These are phyloP conservation scores for Cudoniella acicularis DNA, from an alignment of 495 filamentous ascomycete genomes.

Conservation along the genomic window DNA sequence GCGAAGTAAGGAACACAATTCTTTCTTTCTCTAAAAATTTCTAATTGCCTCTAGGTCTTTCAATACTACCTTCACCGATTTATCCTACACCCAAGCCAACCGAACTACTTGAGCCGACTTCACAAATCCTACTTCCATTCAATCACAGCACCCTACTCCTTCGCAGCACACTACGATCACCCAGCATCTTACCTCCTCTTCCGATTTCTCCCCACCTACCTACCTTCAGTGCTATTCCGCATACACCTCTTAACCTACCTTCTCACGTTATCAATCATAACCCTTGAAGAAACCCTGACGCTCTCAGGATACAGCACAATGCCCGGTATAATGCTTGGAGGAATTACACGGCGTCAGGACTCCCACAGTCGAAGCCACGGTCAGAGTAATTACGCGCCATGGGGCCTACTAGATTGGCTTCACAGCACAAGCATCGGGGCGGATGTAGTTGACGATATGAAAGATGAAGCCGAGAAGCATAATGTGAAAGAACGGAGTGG, in stretches of 20 bases:
- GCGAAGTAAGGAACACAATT: slow-evolving; percentile 44
- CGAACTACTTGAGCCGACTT: slow-evolving; percentile 28
- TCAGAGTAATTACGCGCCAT: slow-evolving; percentile 71
- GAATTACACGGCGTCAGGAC: slow-evolving; percentile 68
- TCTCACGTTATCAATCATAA: slow-evolving; percentile 61
- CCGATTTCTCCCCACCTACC: slow-evolving; percentile 68
- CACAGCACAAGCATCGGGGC: slow-evolving; percentile 62
- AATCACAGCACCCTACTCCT: slow-evolving; percentile 57
- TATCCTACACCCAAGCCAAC: slow-evolving; percentile 51
- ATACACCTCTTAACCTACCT: slow-evolving; percentile 80
- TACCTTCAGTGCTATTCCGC: slow-evolving; percentile 60
- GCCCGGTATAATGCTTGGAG: slow-evolving; percentile 70
- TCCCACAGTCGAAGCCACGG: slow-evolving; percentile 57
- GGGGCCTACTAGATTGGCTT: slow-evolving; percentile 75
- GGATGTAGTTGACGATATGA: slow-evolving; percentile 53
- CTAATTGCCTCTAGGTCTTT: slow-evolving; percentile 18
- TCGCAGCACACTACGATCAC: slow-evolving; percentile 75
- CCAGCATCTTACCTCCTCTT: slow-evolving; percentile 67
- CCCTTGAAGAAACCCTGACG: slow-evolving; percentile 71
- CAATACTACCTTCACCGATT: slow-evolving; percentile 71
- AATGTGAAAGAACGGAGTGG: slow-evolving; percentile 46
- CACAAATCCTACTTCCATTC: slow-evolving; percentile 67
- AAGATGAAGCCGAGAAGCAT: slow-evolving; percentile 56
- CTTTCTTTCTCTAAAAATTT: background rate
- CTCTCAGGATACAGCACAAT: slow-evolving; percentile 75